phyloP scores from a whole-genome alignment of 371 early-diverging fungal species.

The Apophysomyces elegans region DNA sequence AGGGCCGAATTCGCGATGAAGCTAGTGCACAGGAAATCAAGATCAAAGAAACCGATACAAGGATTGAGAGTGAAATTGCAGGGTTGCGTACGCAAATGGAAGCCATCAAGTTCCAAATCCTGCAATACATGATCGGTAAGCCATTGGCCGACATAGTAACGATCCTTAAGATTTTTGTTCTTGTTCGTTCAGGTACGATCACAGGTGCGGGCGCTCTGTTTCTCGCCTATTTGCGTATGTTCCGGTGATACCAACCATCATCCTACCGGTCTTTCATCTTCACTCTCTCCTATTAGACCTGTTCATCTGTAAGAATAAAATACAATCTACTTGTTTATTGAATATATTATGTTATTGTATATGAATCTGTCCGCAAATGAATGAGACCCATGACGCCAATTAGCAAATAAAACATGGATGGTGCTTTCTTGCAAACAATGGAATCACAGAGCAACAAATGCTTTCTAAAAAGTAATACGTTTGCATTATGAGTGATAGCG shows the following conservation, averaged over 20 bases:
- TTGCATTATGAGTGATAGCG: too few species aligned
- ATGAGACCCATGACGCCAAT: too few species aligned
- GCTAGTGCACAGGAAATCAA: slow-evolving; percentile 83
- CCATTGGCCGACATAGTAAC: not conserved
- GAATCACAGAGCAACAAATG: too few species aligned
- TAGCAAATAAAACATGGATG: too few species aligned
- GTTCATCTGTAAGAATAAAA: not conserved
- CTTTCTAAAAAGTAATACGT: too few species aligned
- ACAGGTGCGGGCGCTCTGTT: slow-evolving; percentile 85
- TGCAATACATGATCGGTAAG: slow-evolving; percentile 79
- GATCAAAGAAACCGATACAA: slow-evolving; percentile 86
- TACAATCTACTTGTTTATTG: too few species aligned
- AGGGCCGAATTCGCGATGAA: slow-evolving; percentile 87
- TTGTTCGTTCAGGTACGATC: slow-evolving; percentile 62
- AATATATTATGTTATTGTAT: too few species aligned
- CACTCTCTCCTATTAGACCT: not conserved
- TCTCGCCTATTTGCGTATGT: slow-evolving; percentile 70
- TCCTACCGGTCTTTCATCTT: not conserved
- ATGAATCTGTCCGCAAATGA: too few species aligned
- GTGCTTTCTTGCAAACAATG: too few species aligned
- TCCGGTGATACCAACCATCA: slow-evolving; percentile 38
- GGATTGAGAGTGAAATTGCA: slow-evolving; percentile 89
- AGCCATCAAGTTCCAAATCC: slow-evolving; percentile 84
- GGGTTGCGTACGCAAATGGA: slow-evolving; percentile 89
- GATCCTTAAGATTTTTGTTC: not conserved